Percentiles rank a stretch among this genome's conserved stretches.
Conservation (phyloP, 441 rosid species). For the Bocquillonia castaneifolia region DNA sequence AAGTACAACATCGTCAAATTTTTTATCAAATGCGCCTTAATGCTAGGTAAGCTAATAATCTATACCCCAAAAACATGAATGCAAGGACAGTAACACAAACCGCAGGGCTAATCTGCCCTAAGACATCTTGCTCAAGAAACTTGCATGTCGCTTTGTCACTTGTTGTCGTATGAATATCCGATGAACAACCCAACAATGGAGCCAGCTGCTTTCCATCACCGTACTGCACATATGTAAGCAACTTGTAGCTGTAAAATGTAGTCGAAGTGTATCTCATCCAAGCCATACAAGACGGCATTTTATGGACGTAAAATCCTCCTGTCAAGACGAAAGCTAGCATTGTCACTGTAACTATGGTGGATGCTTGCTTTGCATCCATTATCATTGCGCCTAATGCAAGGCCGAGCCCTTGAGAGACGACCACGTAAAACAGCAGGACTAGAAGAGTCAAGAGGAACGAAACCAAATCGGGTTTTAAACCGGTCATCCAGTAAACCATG, state of each 20-base stretch:
- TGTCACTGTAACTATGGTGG: slow-evolving; percentile 73
- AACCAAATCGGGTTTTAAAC: slow-evolving; percentile 46
- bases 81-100: slow-evolving; percentile 41
- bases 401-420: slow-evolving; percentile 86
- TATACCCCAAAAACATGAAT: slow-evolving; percentile 72
- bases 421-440: slow-evolving; percentile 64
- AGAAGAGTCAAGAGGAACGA: slow-evolving; percentile 53
- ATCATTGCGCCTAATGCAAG: slow-evolving; percentile 73
- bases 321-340: slow-evolving; percentile 83
- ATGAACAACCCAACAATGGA: slow-evolving; percentile 42
- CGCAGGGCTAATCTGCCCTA: slow-evolving; percentile 50
- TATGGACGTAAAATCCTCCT: slow-evolving; percentile 87
- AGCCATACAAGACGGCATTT: slow-evolving; percentile 57
- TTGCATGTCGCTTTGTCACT: slow-evolving; percentile 40
- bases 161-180: background rate
- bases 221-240: slow-evolving; percentile 57
- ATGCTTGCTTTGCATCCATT: slow-evolving; percentile 89
- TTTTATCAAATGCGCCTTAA: slow-evolving; percentile 40
- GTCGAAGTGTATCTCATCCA: slow-evolving; percentile 78
- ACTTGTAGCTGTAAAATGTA: slow-evolving; percentile 63
- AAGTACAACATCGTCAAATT: background rate
- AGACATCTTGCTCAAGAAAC: slow-evolving; percentile 57
- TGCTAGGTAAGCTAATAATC: slow-evolving; percentile 74
- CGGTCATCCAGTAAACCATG: slow-evolving; percentile 77
- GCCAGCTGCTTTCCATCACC: slow-evolving; percentile 46